A percentile compares a stretch with the other conserved stretches of the same genome.
Conservation (phyloP, 2,329 filamentous ascomycete species). For the Calonectria fujianensis region DNA sequence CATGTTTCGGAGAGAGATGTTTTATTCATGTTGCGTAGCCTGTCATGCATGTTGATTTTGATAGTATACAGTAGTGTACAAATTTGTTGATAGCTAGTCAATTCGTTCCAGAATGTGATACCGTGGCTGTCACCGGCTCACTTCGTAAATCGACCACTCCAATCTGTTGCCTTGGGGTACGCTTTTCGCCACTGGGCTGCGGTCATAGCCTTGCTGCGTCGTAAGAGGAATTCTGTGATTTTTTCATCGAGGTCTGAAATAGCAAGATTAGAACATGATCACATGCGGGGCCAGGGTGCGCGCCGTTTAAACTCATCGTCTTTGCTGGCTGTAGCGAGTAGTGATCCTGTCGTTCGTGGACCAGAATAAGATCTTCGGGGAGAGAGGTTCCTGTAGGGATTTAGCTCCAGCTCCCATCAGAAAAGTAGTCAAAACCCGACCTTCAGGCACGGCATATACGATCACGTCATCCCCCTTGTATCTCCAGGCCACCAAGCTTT, state of each 20-base stretch:
- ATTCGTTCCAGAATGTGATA: not conserved
- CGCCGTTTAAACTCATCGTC: constrained; percentile 35
- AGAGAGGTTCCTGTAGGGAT: constrained; percentile 42
- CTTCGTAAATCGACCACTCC: not conserved
- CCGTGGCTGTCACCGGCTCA: not conserved
- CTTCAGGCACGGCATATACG: constrained; percentile 44
- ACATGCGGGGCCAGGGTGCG: not conserved
- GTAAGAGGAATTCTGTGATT: constrained; percentile 37
- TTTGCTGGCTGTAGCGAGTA: constrained; percentile 49
- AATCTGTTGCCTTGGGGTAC: constrained; percentile 23
- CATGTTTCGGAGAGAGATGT: not conserved
- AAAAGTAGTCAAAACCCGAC: constrained; percentile 2
- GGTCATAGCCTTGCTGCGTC: constrained; percentile 22
- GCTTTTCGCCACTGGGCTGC: constrained; percentile 40
- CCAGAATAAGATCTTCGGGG: constrained; percentile 46
- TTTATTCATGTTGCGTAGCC: not conserved
- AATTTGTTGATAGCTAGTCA: not conserved
- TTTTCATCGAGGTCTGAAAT: constrained; percentile 41
- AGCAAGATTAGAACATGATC: not conserved
- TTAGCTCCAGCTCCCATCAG: not conserved
- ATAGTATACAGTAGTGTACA: not conserved
- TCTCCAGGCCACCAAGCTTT: constrained; percentile 39
- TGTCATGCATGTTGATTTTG: not conserved
- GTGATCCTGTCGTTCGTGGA: constrained; percentile 51
- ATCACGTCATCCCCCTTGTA: constrained; percentile 42